Evolutionary conservation across 2,329 filamentous ascomycete species (phyloP), one percentile per base, ranked within the genome.

Genomic region (Alternaria longipes): DNA sequence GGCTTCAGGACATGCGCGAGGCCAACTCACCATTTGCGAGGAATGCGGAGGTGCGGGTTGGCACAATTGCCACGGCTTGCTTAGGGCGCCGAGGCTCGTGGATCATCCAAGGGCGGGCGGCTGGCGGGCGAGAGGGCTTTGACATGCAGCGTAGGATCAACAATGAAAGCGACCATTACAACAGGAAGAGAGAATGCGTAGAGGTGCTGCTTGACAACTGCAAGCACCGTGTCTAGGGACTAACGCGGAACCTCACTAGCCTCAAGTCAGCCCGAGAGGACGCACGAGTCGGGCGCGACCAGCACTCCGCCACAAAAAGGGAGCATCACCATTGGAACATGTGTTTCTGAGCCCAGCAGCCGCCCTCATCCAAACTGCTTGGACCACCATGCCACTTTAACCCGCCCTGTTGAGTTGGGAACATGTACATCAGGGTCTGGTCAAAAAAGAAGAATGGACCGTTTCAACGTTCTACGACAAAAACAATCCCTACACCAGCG

Each of bases 11-110:
- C 45, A 55, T 4, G 53, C 16, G 44, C 34, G 18, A 38, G 36
- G 22, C 18, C 2, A 42, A 70, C 70, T 70, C 65, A 71, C 69
- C 69, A 72, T 72, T 56, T 62, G 61, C 63, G 61, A 65, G 56
- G 66, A 67, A 62, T 65, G 69, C 65, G 62, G 67, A 64, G 63
- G 49, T 42, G 55, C 56, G 42, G 50, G 54, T 47, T 28, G 45
- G 65, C 57, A 60, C 60, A 54, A 56, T 60, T 58, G 66, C 68
- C 69, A 65, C 65, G 65, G 66, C 59, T 53, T 59, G 54, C 54
- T 69, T 57, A 65, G 56, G 58, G 57, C 30, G 54, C 51, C 44
- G 40, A 41, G 38, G 55, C 50, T 59, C 36, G 46, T 44, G 49
- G 64, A 51, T 57, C 64, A 65, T 64, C 58, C 56, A 65, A 61